phyloP scores from a whole-genome alignment of 2,329 filamentous ascomycete species.

The Hypoxylon sp. region DNA sequence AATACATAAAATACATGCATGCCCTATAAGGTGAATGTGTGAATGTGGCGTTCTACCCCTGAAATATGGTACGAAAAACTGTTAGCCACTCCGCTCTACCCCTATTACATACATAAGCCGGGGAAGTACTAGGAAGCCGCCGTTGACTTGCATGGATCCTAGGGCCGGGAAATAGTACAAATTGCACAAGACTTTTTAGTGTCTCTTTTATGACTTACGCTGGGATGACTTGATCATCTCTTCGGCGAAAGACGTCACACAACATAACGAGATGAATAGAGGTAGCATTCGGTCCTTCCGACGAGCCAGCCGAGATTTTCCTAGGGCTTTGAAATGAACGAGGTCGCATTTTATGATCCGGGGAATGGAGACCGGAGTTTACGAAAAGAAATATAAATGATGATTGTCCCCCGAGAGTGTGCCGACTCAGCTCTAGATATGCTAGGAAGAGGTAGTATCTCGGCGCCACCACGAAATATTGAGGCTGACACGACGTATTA shows the following conservation, averaged over 20 bases:
- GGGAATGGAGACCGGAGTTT: background rate
- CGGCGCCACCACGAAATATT: background rate
- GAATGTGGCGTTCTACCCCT: conserved; percentile 12
- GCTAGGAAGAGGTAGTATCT: background rate
- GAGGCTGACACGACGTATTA: conserved; percentile 1
- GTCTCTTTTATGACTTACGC: background rate
- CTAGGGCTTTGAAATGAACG: background rate
- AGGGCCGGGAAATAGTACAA: background rate
- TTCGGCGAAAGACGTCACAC: background rate
- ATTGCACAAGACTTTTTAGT: background rate
- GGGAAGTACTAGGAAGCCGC: conserved; percentile 2
- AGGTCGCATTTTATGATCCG: background rate
- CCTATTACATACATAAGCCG: conserved; percentile 15
- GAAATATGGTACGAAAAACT: background rate
- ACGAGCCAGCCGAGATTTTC: background rate
- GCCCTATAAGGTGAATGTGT: conserved; percentile 5
- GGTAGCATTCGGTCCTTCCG: background rate
- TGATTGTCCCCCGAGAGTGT: background rate
- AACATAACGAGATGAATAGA: background rate
- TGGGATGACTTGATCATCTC: no score
- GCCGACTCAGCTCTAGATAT: background rate
- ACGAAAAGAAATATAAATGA: background rate
- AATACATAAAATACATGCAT: conserved; percentile 6
- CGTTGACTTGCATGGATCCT: background rate
- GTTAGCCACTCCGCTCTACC: background rate